Base-by-base conservation (phyloP, 805 yeast species). In the Metschnikowia shivogae region DNA sequence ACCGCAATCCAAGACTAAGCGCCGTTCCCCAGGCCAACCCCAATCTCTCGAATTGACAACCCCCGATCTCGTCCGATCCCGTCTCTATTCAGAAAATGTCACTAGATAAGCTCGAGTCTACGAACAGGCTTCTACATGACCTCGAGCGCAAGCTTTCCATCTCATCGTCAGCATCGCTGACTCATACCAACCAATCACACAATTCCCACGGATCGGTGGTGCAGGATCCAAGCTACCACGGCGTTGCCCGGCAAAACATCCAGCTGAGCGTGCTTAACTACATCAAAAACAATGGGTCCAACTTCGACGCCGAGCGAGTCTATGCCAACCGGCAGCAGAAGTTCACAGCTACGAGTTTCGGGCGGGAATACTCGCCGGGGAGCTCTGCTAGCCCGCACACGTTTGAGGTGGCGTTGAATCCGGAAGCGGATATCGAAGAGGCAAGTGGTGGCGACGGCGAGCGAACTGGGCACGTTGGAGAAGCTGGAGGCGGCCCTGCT, bases 211-310 rank as follows among this genome's bases (percentile, higher is more conserved):
- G 58, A 17, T 50, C 50, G 24, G 57, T 53, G 46, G 59, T 62
- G 34, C 55, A 47, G 36, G 45, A 51, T 44, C 52, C 57, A 31
- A 39, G 59, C 46, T 39, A 54, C 51, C 36, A 54, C 30, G 53
- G 58, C 30, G 47, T 57, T 22, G 66, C 62, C 14, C 59, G 60
- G 29, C 60, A 58, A 37, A 62, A 53, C 34, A 54, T 67, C 35
- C 64, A 61, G 45, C 61, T 65, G 45, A 54, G 58, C 27, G 74
- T 71, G 26, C 56, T 71, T 26, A 65, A 52, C 49, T 68, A 67
- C 44, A 65, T 70, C 35, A 59, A 59, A 26, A 53, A 53, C 41
- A 58, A 59, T 45, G 47, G 50, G 28, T 48, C 57, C 28, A 53
- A 53, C 28, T 62, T 65, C 34, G 58, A 63, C 44, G 60, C 74